These are phyloP conservation scores for apple (Malus domestica) DNA, from an alignment of 306 rosid genomes.

Conservation along the genomic window ASM211411v1 NC_041798.1:5396001-5396500, in stretches of 20 bases:
- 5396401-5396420: conserved; percentile 81
- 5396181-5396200: conserved; percentile 14
- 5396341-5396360: conserved; percentile 66
- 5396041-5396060: conserved; percentile 42
- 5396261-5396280: conserved; percentile 7
- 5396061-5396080: conserved; percentile 2
- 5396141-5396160: conserved; percentile 22
- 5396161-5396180: conserved; percentile 27
- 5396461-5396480: conserved; percentile 91
- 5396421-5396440: conserved; percentile 80
- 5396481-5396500: conserved; percentile 66
- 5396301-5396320: conserved; percentile 36
- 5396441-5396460: conserved; percentile 83
- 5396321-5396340: conserved; percentile 52
- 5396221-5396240: neutral
- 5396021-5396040: neutral
- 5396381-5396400: conserved; percentile 82
- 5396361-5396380: conserved; percentile 73
- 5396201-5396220: conserved; percentile 8
- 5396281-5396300: conserved; percentile 3
- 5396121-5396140: conserved; percentile 19
- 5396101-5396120: conserved; percentile 25
- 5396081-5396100: conserved; percentile 11
- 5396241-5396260: conserved; percentile 7
- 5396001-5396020: neutral